These are phyloP conservation scores for Sphaerosporella brunnea DNA, from an alignment of 495 filamentous ascomycete species.

Conservation along the genomic window DNA sequence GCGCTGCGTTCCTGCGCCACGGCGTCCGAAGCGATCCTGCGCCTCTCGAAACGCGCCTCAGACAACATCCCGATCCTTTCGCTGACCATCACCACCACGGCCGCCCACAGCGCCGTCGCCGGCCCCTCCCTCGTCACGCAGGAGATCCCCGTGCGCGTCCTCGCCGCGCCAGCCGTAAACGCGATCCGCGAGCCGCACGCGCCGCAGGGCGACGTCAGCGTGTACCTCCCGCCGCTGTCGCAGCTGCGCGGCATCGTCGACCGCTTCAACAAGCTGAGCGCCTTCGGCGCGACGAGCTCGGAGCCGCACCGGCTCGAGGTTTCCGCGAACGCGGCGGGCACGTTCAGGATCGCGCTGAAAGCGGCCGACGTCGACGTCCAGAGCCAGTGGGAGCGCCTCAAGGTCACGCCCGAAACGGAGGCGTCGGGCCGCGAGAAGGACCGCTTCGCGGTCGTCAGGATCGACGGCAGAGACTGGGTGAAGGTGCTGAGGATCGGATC, in stretches of 20 bases:
- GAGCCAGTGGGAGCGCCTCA: slow-evolving; percentile 61
- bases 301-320: slow-evolving; percentile 51
- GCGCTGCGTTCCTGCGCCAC: slow-evolving; percentile 70
- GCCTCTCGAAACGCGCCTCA: slow-evolving; percentile 63
- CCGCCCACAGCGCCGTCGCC: slow-evolving; percentile 22
- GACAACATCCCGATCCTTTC: slow-evolving; percentile 67
- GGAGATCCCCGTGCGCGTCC: slow-evolving; percentile 80
- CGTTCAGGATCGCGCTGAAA: slow-evolving; percentile 49
- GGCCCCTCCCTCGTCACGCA: slow-evolving; percentile 49
- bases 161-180: slow-evolving; percentile 60
- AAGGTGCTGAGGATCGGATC: slow-evolving; percentile 75
- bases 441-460: slow-evolving; percentile 65
- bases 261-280: slow-evolving; percentile 66
- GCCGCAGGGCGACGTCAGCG: slow-evolving; percentile 84
- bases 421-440: slow-evolving; percentile 40
- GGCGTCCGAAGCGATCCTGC: slow-evolving; percentile 59
- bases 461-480: slow-evolving; percentile 87
- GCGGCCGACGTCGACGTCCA: slow-evolving; percentile 57
- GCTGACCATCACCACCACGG: slow-evolving; percentile 58
- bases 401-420: slow-evolving; percentile 57
- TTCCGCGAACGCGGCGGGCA: slow-evolving; percentile 82
- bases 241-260: slow-evolving; percentile 85
- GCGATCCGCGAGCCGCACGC: slow-evolving; percentile 77
- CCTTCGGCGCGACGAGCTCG: slow-evolving; percentile 25
- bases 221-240: slow-evolving; percentile 63